These are phyloP conservation scores for Cryomyces antarcticus DNA, from an alignment of 495 filamentous ascomycete genomes.

Conservation along the genomic window DNA sequence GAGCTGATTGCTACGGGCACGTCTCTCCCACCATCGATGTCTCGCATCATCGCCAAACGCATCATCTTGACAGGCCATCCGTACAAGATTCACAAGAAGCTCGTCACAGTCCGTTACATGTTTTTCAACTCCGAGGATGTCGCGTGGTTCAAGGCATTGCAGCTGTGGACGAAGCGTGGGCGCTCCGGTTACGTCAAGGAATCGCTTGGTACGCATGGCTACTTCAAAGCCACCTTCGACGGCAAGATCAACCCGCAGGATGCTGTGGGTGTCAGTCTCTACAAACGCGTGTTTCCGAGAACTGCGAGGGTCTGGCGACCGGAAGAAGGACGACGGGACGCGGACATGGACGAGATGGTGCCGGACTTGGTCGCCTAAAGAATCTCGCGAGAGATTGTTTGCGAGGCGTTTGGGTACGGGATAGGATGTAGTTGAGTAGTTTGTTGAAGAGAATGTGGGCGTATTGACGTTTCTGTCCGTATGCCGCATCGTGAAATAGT, in stretches of 20 bases:
- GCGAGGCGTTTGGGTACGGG: too few relatives aligned
- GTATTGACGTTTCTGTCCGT: too few relatives aligned
- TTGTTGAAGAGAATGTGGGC: too few relatives aligned
- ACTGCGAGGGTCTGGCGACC: slow-evolving; percentile 28
- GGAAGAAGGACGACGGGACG: not conserved
- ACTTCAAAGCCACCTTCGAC: slow-evolving; percentile 98
- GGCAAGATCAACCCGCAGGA: slow-evolving; percentile 88
- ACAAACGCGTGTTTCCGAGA: slow-evolving; percentile 82
- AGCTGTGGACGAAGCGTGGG: slow-evolving; percentile 81
- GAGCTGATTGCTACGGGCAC: slow-evolving; percentile 72
- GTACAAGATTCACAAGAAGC: slow-evolving; percentile 92
- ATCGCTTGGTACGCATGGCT: slow-evolving; percentile 84
- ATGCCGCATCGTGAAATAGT: too few relatives aligned
- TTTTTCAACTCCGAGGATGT: slow-evolving; percentile 96
- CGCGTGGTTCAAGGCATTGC: slow-evolving; percentile 87
- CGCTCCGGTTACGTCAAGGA: slow-evolving; percentile 83
- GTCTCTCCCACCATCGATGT: slow-evolving; percentile 53
- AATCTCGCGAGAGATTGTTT: too few relatives aligned
- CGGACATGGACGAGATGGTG: too few relatives aligned
- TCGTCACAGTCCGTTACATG: slow-evolving; percentile 96
- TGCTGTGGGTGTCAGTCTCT: slow-evolving; percentile 75
- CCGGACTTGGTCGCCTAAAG: too few relatives aligned
- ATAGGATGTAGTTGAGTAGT: too few relatives aligned
- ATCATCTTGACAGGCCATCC: slow-evolving; percentile 90
- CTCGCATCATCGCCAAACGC: slow-evolving; percentile 77